phyloP scores from a whole-genome alignment of 2,329 filamentous ascomycete genomes.

The Fonsecaea pugnacius region DNA sequence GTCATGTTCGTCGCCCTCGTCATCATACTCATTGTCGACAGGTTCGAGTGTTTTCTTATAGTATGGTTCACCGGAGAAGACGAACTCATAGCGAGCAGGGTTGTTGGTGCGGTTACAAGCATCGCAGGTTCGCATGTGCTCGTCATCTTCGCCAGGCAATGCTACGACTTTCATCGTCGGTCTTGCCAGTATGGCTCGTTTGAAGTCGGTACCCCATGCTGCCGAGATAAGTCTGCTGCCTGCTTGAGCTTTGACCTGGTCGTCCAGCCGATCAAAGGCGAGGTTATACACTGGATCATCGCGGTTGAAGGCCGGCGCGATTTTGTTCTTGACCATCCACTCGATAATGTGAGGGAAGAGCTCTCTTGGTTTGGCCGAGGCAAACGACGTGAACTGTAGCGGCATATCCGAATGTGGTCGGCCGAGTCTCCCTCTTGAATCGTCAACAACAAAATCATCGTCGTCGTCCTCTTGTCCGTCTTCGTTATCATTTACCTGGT shows the following conservation, averaged over 20 bases:
- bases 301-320: conserved; percentile 71
- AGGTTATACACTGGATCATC: conserved; percentile 68
- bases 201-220: conserved; percentile 70
- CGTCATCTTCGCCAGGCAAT: conserved; percentile 28
- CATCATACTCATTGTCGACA: conserved; percentile 53
- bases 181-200: conserved; percentile 66
- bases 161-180: conserved; percentile 60
- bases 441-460: conserved; percentile 69
- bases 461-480: conserved; percentile 53
- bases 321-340: conserved; percentile 79
- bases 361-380: conserved; percentile 69
- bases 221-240: conserved; percentile 73
- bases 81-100: conserved; percentile 67
- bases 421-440: conserved; percentile 58
- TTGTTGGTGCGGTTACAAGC: conserved; percentile 73
- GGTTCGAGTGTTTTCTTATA: conserved; percentile 68
- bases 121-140: conserved; percentile 57
- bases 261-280: conserved; percentile 72
- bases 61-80: conserved; percentile 70
- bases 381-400: conserved; percentile 69
- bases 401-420: conserved; percentile 65
- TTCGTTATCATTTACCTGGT: conserved; percentile 31
- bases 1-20: conserved; percentile 45
- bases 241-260: conserved; percentile 70
- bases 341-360: conserved; percentile 76